Evolutionary conservation across 2,329 filamentous ascomycete species (phyloP).

Genomic region (Cercospora zeina): DNA sequence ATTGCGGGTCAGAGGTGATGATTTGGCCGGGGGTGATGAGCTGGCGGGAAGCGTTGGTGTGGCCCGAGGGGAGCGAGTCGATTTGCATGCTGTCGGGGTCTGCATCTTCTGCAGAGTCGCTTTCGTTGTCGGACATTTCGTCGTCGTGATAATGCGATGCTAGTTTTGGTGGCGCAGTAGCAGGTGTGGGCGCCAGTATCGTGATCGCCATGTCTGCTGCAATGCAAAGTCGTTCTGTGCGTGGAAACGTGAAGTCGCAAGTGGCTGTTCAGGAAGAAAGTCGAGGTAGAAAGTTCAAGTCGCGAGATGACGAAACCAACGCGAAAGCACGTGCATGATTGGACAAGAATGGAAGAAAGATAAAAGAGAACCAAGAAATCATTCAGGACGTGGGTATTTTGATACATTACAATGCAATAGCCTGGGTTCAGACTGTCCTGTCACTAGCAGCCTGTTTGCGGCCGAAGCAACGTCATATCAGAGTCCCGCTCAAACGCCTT

Average conservation of each 20-base stretch:
- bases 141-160: constrained; percentile 24
- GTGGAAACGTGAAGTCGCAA: constrained; percentile 4
- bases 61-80: constrained; percentile 52
- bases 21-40: constrained; percentile 87
- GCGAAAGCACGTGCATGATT: neutral
- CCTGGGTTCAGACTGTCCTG: neutral
- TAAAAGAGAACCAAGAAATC: neutral
- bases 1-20: constrained; percentile 89
- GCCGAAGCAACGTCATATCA: constrained; percentile 8
- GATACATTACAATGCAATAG: constrained; percentile 12
- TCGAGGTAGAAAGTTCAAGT: constrained; percentile 7
- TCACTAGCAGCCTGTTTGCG: constrained; percentile 11
- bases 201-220: constrained; percentile 56
- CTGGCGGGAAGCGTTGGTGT: constrained; percentile 44
- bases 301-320: neutral
- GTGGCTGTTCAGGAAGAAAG: neutral
- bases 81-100: constrained; percentile 44
- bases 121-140: constrained; percentile 39
- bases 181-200: constrained; percentile 56
- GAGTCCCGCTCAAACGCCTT: constrained; percentile 14
- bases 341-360: neutral
- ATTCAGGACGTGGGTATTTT: constrained; percentile 9
- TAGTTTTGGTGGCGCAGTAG: constrained; percentile 33
- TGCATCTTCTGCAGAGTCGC: constrained; percentile 36
- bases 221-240: neutral